Conservation (phyloP, 2,329 filamentous ascomycete genomes). For the Neobulgaria alba region DNA sequence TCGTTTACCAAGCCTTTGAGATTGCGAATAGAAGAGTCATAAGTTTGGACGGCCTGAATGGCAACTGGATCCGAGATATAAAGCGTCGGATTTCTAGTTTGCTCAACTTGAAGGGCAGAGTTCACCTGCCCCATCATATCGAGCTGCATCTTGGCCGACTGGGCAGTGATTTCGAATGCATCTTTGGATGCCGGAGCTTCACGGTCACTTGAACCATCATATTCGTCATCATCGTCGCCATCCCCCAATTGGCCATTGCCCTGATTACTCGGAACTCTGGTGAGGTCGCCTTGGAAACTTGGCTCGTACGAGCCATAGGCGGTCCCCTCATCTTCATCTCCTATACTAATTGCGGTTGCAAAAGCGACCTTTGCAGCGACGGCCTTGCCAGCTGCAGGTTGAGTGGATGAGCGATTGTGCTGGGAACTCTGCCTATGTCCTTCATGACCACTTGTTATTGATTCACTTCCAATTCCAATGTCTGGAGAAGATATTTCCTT, state of each 20-base stretch:
- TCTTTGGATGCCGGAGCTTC: conserved; percentile 77
- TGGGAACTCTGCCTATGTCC: conserved; percentile 40
- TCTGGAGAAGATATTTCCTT: conserved; percentile 17
- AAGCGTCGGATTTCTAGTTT: conserved; percentile 58
- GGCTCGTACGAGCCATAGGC: conserved; percentile 47
- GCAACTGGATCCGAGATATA: conserved; percentile 70
- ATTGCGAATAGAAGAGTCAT: conserved; percentile 83
- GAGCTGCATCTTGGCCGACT: conserved; percentile 86
- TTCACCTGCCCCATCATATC: conserved; percentile 84
- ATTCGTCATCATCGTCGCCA: conserved; percentile 67
- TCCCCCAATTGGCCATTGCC: conserved; percentile 28
- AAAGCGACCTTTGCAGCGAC: conserved; percentile 22
- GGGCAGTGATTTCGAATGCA: conserved; percentile 92
- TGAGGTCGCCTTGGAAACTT: conserved; percentile 37
- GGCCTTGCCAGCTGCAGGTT: neutral
- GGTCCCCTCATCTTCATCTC: conserved; percentile 44
- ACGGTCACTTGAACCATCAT: conserved; percentile 70
- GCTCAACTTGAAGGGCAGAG: conserved; percentile 67
- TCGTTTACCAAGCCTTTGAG: conserved; percentile 78
- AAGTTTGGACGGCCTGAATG: conserved; percentile 70
- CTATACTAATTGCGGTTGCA: conserved; percentile 31
- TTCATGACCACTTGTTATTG: conserved; percentile 19
- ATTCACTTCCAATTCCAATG: conserved; percentile 15
- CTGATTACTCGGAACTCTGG: conserved; percentile 20
- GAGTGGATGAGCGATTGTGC: conserved; percentile 20